A percentile compares a stretch with the other conserved stretches of the same genome.
Conservation (phyloP, 2,329 filamentous ascomycete species). For the Botrytis tulipae region DNA sequence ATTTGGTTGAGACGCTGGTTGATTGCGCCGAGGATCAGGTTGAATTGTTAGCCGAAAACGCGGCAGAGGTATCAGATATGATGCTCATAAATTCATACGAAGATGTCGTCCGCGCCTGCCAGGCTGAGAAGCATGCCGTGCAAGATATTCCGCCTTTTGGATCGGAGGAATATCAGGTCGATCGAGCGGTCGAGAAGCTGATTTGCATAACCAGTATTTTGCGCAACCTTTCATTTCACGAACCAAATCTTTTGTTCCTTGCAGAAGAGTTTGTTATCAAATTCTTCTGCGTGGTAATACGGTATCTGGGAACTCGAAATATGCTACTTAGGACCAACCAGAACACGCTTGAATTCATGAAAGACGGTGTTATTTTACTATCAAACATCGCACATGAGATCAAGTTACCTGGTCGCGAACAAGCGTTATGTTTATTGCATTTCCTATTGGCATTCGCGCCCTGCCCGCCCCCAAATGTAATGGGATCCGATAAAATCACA, state of each 20-base stretch:
- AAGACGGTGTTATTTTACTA: slow-evolving; percentile 83
- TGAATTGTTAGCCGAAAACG: slow-evolving; percentile 79
- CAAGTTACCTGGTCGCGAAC: slow-evolving; percentile 80
- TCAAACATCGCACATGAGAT: slow-evolving; percentile 84
- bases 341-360: slow-evolving; percentile 96
- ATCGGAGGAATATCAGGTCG: slow-evolving; percentile 74
- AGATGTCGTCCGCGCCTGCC: slow-evolving; percentile 77
- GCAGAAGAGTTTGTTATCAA: slow-evolving; percentile 77
- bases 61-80: slow-evolving; percentile 81
- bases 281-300: slow-evolving; percentile 78
- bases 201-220: slow-evolving; percentile 91
- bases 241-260: slow-evolving; percentile 71
- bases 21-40: slow-evolving; percentile 90
- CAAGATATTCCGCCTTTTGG: slow-evolving; percentile 74
- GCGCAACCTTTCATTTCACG: slow-evolving; percentile 86
- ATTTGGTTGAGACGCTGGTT: slow-evolving; percentile 81
- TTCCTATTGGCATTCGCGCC: slow-evolving; percentile 91
- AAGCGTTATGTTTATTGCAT: slow-evolving; percentile 80
- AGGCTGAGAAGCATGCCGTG: slow-evolving; percentile 68
- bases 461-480: slow-evolving; percentile 62
- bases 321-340: slow-evolving; percentile 77
- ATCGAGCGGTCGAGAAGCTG: slow-evolving; percentile 80
- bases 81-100: slow-evolving; percentile 84
- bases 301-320: slow-evolving; percentile 84
- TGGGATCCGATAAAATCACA: slow-evolving; percentile 57